Base-by-base conservation (phyloP, 257 asterid species). In the Asclepias syriaca region DNA sequence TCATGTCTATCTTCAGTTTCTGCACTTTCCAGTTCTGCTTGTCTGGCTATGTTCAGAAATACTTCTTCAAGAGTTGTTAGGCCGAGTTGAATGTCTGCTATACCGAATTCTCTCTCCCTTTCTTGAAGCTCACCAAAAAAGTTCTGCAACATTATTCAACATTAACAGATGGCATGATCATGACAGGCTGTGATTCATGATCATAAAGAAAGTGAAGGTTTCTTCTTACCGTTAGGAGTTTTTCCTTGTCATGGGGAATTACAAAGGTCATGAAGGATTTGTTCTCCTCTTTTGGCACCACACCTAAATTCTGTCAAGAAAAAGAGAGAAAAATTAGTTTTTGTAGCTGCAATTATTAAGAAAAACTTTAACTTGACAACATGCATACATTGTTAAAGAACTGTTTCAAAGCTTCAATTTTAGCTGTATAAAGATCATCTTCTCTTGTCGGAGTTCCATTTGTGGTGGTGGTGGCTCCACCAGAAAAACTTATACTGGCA, bases 21-120 rank as follows among this genome's bases (percentile, higher is more conserved):
- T 56, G 97, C 97, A 69, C 68, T 86, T 84, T 92, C 98, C 77
- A 90, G 24, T 81, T 92, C 98, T 63, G 98, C 95, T 76, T 85
- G 82, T 68, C 81, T 88, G 37, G 96, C 95, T 49, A 92, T 92
- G 78, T 90, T 92, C 32, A 90, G 83, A 73, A 92, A 92, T 49
- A 92, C 98, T 85, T 92, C 97, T 87, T 92, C 98, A 5, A 92
- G 88, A 40, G 98, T 90, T 55, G 98, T 84, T 40, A 92, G 95
- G 43, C 98, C 96, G 19, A 92, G 91, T 78, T 92, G 98, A 83
- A 92, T 85, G 78, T 92, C 98, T 27, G 96, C 21, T 79, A 92
- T 92, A 11, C 89, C 86, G 39, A 87, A 90, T 77, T 87, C 97
- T 67, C 73, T 65, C 68, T 83, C 91, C 77, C 86, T 84, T 58